Base-by-base conservation (phyloP, 768 basidiomycete genomes). In the Amanita pseudoporphyria region DNA sequence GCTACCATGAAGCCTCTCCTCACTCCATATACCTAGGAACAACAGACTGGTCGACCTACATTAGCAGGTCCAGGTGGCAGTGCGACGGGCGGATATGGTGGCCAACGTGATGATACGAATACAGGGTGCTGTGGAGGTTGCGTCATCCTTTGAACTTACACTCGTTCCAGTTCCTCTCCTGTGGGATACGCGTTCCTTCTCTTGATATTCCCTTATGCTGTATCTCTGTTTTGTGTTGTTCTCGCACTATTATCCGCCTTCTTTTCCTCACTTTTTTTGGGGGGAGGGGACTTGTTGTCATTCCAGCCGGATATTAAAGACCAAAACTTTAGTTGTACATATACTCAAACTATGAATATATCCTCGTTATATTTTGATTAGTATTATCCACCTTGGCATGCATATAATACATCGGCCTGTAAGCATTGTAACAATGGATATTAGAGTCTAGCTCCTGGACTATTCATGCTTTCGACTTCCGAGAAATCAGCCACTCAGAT, bases 21-120 rank as follows among this genome's bases (percentile, higher is more conserved):
- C 45, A 58, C 45, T 47, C 18, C 19, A 14, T 47, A 9, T 42
- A 38, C 54, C 32, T 51, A 87, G 85, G 84, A 87, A 58, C 84
- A 85, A 67, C 81, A 86, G 69, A 83, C 79, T 14, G 86, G 85
- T 18, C 81, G 86, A 50, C 83, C 84, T 3, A 71, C 72, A 21
- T 73, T 79, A 52, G 60, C 75, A 30, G 79, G 71, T 36, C 56
- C 67, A 4, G 65, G 67, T 28, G 62, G 65, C 18, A 67, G 65
- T 45, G 64, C 67, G 13, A 62, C 78, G 22, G 81, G 79, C 5
- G 66, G 63, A 7, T 84, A 81, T 55, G 57, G 68, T 53, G 74
- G 73, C 43, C 64, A 72, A 40, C 63, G 69, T 45, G 75, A 81
- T 31, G 79, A 82, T 45, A 75, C 76, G 31, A 64, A 74, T 22